Percentiles rank a stretch among this genome's conserved stretches.
Conservation (phyloP, 2,329 filamentous ascomycete species). For the Fusarium transvaalense region DNA sequence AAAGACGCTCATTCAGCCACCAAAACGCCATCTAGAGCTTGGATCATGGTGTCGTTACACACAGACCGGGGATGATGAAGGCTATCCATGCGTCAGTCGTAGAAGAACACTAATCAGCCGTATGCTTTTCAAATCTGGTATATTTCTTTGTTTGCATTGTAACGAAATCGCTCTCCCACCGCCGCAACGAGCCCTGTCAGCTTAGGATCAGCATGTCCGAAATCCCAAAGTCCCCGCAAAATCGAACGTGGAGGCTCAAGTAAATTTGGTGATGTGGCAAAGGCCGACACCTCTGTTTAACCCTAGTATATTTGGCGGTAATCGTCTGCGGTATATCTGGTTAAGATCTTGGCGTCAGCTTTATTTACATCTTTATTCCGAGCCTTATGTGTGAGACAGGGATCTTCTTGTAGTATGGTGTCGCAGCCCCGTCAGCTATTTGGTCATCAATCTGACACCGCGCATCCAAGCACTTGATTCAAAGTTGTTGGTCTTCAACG, state of each 20-base stretch:
- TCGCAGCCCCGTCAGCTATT: constrained; percentile 3
- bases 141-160: neutral
- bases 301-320: neutral
- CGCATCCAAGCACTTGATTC: constrained; percentile 1
- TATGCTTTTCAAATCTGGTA: no score
- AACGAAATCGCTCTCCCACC: neutral
- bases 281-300: neutral
- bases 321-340: neutral
- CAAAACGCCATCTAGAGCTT: neutral
- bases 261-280: neutral
- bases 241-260: constrained; percentile 4
- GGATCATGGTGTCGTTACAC: neutral
- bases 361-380: constrained; percentile 13
- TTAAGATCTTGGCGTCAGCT: constrained; percentile 7
- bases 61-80: neutral
- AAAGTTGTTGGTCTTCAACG: neutral
- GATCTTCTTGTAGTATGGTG: neutral
- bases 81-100: neutral
- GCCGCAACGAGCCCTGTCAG: neutral
- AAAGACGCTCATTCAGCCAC: constrained; percentile 9
- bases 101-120: neutral
- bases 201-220: neutral
- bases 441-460: neutral
- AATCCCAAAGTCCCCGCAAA: neutral
- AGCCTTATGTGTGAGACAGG: constrained; percentile 13